A percentile compares a stretch with the other conserved stretches of the same genome.
Evolutionary conservation across 2,329 filamentous ascomycete species (phyloP).

Genomic region (Aureobasidium sp.): DNA sequence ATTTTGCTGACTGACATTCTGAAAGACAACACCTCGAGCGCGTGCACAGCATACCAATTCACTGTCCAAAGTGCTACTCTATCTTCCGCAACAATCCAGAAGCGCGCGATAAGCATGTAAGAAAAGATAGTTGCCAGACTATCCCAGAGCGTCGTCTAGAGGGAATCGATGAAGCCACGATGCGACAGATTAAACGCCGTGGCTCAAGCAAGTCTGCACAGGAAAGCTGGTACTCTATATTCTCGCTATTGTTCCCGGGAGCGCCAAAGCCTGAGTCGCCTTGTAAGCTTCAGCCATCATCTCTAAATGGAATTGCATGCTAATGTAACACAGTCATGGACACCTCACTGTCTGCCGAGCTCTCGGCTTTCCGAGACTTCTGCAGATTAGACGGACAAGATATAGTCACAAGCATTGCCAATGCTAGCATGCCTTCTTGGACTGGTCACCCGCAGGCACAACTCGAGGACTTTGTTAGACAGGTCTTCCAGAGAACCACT

Average conservation of each 20-base stretch:
- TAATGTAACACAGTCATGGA: background rate
- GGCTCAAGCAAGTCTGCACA: background rate
- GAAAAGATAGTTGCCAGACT: background rate
- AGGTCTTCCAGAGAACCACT: background rate
- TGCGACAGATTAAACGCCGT: conserved; percentile 8
- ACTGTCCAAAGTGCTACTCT: conserved; percentile 10
- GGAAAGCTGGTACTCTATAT: conserved; percentile 14
- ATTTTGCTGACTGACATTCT: background rate
- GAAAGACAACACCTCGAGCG: conserved; percentile 7
- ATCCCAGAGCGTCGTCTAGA: conserved; percentile 1
- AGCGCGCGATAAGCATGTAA: conserved; percentile 1
- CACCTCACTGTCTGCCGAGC: conserved; percentile 5
- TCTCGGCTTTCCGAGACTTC: conserved; percentile 1
- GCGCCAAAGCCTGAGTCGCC: conserved; percentile 4
- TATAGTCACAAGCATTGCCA: background rate
- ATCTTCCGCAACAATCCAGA: conserved; percentile 6
- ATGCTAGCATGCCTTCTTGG: background rate
- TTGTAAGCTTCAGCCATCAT: background rate
- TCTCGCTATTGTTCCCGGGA: background rate
- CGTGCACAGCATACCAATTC: conserved; percentile 1
- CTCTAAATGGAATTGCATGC: background rate
- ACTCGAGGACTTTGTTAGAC: background rate
- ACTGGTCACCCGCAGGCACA: background rate
- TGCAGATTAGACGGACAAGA: background rate
- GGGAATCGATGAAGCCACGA: background rate